Evolutionary conservation across 768 basidiomycete genomes (phyloP), one percentile per base, ranked within the genome.

Genomic region (Fistulinella prunicolor): DNA sequence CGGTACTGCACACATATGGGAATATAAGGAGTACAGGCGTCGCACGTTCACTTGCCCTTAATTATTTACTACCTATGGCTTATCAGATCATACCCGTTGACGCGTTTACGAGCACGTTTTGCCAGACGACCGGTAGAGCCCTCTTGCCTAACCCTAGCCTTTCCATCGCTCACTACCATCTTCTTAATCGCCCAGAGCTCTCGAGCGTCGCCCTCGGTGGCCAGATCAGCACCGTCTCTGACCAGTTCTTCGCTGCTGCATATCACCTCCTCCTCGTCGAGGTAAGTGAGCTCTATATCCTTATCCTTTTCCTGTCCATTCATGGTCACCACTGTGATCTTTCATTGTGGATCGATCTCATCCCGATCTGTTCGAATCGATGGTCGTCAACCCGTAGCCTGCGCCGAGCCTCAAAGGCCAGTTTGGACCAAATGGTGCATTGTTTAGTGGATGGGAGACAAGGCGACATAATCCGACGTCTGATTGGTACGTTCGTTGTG

Each of bases 161-260:
- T n/a, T n/a, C n/a, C n/a, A n/a, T n/a, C n/a, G n/a, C n/a, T n/a
- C n/a, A n/a, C n/a, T n/a, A n/a, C n/a, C 12, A 28, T 28, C 28
- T 28, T 12, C 12, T 12, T 6, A 28, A 28, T 28, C 28, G 28
- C 17, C 1, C 35, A 95, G 96, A 99, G 68, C 77, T 98, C 10
- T 96, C 94, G 24, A 90, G 88, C 52, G 85, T 83, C 16, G 83
- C 85, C 0, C 72, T 97, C 12, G 95, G 92, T 16, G 94, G 85
- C 3, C 67, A 76, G 49, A 72, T 97, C 55, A 62, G 86, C 26
- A 74, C 78, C 2, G 83, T 89, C 38, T 96, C 94, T 2, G 96
- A 99, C 66, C 93, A 99, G 54, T 99, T 98, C 75, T 99, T 99
- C 61, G 93, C 91, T 9, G 81, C 85, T 57, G 93, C 89, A 0